Evolutionary conservation across 2,329 filamentous ascomycete genomes (phyloP), one percentile per base, ranked within the genome.

Genomic region (Clonostachys solani): DNA sequence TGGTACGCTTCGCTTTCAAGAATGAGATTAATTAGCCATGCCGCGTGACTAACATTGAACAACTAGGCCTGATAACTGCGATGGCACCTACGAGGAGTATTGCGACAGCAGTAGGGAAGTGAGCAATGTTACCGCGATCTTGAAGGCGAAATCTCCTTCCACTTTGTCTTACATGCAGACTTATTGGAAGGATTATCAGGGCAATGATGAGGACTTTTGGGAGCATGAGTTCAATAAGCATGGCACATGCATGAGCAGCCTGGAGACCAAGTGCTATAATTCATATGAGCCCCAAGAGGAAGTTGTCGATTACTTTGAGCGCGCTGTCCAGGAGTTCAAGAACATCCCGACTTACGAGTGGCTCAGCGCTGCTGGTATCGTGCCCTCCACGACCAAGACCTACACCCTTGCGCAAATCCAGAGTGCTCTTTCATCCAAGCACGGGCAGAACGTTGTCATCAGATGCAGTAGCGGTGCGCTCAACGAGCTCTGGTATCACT

Each of bases 211-310:
- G 55, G 66, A 66, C 10, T 80, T 90, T 54, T 90, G 86, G 86
- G 71, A 85, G 59, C 85, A 89, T 61, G 86, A 90, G 64, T 90
- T 83, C 80, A 71, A 73, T 53, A 90, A 88, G 62, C 86, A 91
- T 60, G 87, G 87, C 46, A 77, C 73, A 15, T 89, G 86, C 65
- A 80, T 89, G 52, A 81, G 73, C 55, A 90, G 86, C 0, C 73
- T 90, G 9, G 73, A 83, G 42, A 78, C 86, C 0, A 63, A 66
- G 16, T 91, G 87, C 71, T 91, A 89, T 66, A 65, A 68, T 4
- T 60, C 69, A 56, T 86, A 87, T 61, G 64, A 72, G 47, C 64
- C 76, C 0, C 77, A 77, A 10, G 73, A 86, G 49, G 86, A 89
- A 57, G 82, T 83, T 1, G 75, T 80, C 12, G 84, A 86, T 60